These are phyloP conservation scores for Pythium vanterpoolii DNA, from an alignment of 352 stramenopile species.

Conservation along the genomic window DNA sequence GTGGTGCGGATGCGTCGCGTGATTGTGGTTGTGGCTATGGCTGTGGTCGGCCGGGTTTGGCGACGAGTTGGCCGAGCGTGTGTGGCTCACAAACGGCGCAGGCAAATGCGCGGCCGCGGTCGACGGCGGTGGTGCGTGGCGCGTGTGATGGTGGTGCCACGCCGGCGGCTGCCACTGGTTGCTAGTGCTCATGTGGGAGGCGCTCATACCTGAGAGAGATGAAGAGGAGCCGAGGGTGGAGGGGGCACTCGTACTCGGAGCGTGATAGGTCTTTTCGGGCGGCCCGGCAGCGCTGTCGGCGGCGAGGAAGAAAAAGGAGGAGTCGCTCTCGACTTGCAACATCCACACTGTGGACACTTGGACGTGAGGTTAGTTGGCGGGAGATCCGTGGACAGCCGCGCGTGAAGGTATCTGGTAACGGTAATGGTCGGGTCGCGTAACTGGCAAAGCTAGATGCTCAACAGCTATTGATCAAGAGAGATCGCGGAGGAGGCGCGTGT, in stretches of 20 bases:
- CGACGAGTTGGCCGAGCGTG: conserved; percentile 5
- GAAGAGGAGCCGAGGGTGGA: neutral
- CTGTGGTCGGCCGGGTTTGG: conserved; percentile 3
- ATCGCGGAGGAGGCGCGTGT: neutral
- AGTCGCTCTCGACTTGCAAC: conserved; percentile 27
- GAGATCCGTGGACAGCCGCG: conserved; percentile 5
- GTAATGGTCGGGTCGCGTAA: neutral
- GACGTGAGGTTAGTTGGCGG: no score
- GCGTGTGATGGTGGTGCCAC: conserved; percentile 14
- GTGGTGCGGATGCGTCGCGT: neutral
- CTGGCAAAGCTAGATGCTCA: neutral
- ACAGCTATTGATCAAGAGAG: neutral
- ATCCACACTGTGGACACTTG: conserved; percentile 17
- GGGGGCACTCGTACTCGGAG: neutral
- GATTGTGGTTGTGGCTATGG: no score
- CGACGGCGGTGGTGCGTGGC: conserved; percentile 8
- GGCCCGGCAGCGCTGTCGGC: conserved; percentile 15
- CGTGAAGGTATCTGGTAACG: neutral
- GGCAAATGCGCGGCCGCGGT: conserved; percentile 6
- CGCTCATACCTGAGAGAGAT: neutral
- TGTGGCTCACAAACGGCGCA: conserved; percentile 3
- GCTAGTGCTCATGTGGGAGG: conserved; percentile 6
- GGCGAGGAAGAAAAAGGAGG: conserved; percentile 19
- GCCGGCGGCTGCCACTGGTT: conserved; percentile 22
- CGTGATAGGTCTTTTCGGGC: conserved; percentile 7